These are phyloP conservation scores for Trichophyton rubrum DNA, from an alignment of 2,329 filamentous ascomycete genomes.

Conservation along the genomic window DNA sequence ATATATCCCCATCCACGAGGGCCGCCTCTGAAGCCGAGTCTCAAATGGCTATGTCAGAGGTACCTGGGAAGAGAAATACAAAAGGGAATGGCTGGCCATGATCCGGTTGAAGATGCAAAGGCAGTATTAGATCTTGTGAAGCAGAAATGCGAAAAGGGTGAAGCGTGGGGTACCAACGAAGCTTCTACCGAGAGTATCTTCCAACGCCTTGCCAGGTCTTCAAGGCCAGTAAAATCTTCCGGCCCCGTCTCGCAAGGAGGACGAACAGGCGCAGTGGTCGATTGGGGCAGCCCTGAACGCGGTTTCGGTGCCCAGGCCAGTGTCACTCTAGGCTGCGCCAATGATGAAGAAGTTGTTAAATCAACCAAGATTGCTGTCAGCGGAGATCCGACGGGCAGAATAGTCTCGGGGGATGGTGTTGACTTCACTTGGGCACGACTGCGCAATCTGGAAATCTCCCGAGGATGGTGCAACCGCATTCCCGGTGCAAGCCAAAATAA, in stretches of 20 bases:
- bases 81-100: conserved; percentile 64
- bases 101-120: conserved; percentile 83
- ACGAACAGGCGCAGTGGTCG: conserved; percentile 52
- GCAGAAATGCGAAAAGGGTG: conserved; percentile 89
- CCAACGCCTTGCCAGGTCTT: conserved; percentile 55
- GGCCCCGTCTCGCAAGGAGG: conserved; percentile 15
- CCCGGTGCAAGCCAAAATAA: conserved; percentile 35
- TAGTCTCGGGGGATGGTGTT: conserved; percentile 40
- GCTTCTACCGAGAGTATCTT: conserved; percentile 78
- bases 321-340: conserved; percentile 43
- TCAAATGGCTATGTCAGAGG: conserved; percentile 81
- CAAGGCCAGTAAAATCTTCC: conserved; percentile 25
- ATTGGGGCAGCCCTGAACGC: conserved; percentile 71
- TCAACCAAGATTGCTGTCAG: conserved; percentile 42
- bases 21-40: conserved; percentile 73
- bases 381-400: conserved; percentile 33
- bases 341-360: conserved; percentile 46
- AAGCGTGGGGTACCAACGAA: conserved; percentile 69
- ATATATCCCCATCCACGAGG: conserved; percentile 85
- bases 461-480: conserved; percentile 47
- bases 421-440: conserved; percentile 53
- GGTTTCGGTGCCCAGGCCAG: conserved; percentile 47
- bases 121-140: conserved; percentile 88
- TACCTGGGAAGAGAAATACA: conserved; percentile 83
- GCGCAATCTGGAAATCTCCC: conserved; percentile 46